phyloP scores from a whole-genome alignment of 352 stramenopile species.

The Phytophthora megakarya region DNA sequence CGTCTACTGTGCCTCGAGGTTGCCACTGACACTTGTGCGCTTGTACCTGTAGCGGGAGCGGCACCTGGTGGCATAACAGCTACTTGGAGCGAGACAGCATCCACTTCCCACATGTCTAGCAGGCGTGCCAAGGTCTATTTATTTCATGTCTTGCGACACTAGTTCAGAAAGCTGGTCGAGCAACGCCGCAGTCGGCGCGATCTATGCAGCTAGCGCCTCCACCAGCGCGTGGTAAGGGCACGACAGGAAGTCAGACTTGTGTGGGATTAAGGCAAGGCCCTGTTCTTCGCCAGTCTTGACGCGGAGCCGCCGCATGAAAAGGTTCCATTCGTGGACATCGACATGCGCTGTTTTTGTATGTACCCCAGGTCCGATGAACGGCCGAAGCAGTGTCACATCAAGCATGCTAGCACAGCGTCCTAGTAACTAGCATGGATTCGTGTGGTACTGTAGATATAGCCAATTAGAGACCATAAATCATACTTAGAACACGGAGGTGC shows the following conservation, averaged over 20 bases:
- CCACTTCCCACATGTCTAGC: too few species aligned
- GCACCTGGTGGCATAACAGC: too few species aligned
- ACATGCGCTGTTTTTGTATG: slow-evolving; percentile 29
- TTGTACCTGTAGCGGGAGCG: too few species aligned
- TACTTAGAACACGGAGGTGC: background rate
- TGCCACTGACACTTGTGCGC: too few species aligned
- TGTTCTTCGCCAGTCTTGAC: slow-evolving; percentile 40
- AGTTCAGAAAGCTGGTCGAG: slow-evolving; percentile 13
- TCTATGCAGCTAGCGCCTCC: slow-evolving; percentile 19
- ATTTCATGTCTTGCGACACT: too few species aligned
- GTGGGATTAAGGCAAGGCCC: slow-evolving; percentile 29
- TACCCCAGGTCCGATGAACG: slow-evolving; percentile 31
- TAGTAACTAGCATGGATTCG: slow-evolving; percentile 26
- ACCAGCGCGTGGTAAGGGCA: slow-evolving; percentile 27
- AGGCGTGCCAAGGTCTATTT: too few species aligned
- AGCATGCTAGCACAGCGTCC: slow-evolving; percentile 28
- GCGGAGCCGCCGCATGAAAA: slow-evolving; percentile 34
- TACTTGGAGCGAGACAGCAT: too few species aligned
- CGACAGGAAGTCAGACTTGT: slow-evolving; percentile 16
- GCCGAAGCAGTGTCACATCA: slow-evolving; percentile 42
- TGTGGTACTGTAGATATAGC: background rate
- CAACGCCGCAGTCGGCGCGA: background rate
- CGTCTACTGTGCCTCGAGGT: too few species aligned
- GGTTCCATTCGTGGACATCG: slow-evolving; percentile 15
- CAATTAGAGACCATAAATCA: slow-evolving; percentile 18